Percentiles rank a stretch among this genome's conserved stretches.
Conservation (phyloP, 2,329 filamentous ascomycete genomes). For the Nakataea oryzae region DNA sequence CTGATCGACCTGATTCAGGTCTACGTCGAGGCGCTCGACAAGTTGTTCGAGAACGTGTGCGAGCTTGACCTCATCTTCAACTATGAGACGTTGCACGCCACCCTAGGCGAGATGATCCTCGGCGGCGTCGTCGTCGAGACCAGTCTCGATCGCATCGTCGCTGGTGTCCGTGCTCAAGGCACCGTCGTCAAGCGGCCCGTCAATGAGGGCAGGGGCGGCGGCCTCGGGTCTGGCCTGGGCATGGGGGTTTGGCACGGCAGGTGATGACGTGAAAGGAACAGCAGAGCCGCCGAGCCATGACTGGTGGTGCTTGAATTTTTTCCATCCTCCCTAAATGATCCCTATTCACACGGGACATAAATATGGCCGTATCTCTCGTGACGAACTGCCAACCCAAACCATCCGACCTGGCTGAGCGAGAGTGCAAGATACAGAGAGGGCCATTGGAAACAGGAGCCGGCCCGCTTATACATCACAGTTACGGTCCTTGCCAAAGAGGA, state of each 20-base stretch:
- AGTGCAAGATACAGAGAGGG: background rate
- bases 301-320: background rate
- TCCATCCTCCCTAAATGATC: background rate
- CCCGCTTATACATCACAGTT: background rate
- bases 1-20: constrained; percentile 96
- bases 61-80: constrained; percentile 98
- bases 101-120: constrained; percentile 87
- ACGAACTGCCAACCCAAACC: too few relatives aligned
- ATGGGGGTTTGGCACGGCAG: constrained; percentile 44
- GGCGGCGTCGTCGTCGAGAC: constrained; percentile 93
- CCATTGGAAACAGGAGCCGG: too few relatives aligned
- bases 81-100: constrained; percentile 90
- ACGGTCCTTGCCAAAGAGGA: background rate
- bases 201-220: constrained; percentile 47
- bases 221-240: constrained; percentile 36
- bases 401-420: background rate
- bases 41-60: constrained; percentile 96
- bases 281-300: too few relatives aligned
- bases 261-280: constrained; percentile 10
- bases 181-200: constrained; percentile 70
- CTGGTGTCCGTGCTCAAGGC: constrained; percentile 69
- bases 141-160: constrained; percentile 75
- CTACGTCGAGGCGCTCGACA: constrained; percentile 90
- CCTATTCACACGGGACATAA: background rate
- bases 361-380: background rate